A percentile compares a stretch with the other conserved stretches of the same genome.
Evolutionary conservation across 345 rosid genomes (phyloP).

Genomic region (Microcos paniculata): DNA sequence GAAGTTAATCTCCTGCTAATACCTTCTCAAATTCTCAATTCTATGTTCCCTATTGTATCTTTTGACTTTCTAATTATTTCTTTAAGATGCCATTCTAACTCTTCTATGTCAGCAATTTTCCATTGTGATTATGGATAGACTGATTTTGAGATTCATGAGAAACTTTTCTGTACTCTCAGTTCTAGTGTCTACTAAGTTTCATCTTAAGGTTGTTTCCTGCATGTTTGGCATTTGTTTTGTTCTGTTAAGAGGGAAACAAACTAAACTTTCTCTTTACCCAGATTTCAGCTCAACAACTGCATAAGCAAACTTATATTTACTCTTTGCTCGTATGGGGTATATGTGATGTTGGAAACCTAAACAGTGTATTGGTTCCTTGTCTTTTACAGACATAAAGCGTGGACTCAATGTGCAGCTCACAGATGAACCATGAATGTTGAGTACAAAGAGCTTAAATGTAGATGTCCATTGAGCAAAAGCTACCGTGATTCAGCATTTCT

Average conservation of each 20-base stretch:
- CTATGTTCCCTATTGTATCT: not conserved
- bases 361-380: constrained; percentile 13
- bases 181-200: too few relatives aligned
- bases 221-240: not conserved
- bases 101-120: too few relatives aligned
- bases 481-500: not conserved
- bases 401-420: constrained; percentile 53
- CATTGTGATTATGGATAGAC: too few relatives aligned
- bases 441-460: not conserved
- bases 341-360: not conserved
- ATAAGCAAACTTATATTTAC: not conserved
- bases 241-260: too few relatives aligned
- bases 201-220: not conserved
- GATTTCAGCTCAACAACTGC: too few relatives aligned
- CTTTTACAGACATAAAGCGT: constrained; percentile 57
- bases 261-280: too few relatives aligned
- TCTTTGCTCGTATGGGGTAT: not conserved
- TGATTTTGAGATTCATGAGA: too few relatives aligned
- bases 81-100: too few relatives aligned
- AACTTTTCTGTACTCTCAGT: too few relatives aligned
- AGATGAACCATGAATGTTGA: constrained; percentile 42
- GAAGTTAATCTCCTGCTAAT: not conserved
- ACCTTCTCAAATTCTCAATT: not conserved
- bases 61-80: too few relatives aligned
- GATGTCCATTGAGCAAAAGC: not conserved